Evolutionary conservation across 2,329 filamentous ascomycete species (phyloP).

Genomic region (Arthroderma uncinatum): DNA sequence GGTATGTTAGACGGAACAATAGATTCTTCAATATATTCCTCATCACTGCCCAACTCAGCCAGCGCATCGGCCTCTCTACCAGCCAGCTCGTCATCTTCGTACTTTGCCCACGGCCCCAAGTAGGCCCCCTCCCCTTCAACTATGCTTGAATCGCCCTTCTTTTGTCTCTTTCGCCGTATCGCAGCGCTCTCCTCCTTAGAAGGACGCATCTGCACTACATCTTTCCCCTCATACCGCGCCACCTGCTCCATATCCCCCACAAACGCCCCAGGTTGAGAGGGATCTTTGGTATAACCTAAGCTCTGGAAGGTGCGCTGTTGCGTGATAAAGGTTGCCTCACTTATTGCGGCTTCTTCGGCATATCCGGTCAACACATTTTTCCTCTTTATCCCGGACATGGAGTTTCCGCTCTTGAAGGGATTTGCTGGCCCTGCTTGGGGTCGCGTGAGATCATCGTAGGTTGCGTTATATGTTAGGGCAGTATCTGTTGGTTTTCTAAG

Average conservation of each 20-base stretch:
- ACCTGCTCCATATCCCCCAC: constrained; percentile 40
- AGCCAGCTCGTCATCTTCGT: constrained; percentile 59
- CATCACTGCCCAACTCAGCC: constrained; percentile 62
- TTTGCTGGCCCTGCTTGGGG: constrained; percentile 59
- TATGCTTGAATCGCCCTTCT: constrained; percentile 70
- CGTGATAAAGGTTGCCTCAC: constrained; percentile 77
- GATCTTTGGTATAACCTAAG: constrained; percentile 43
- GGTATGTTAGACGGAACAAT: constrained; percentile 43
- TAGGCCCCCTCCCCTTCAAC: constrained; percentile 83
- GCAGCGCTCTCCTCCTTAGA: constrained; percentile 61
- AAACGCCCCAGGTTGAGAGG: constrained; percentile 32
- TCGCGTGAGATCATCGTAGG: constrained; percentile 60
- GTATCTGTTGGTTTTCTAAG: constrained; percentile 42
- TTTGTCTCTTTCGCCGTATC: constrained; percentile 64
- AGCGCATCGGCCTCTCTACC: constrained; percentile 58
- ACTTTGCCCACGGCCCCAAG: constrained; percentile 88
- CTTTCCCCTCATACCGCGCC: constrained; percentile 37
- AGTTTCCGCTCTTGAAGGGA: constrained; percentile 56
- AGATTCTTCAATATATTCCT: constrained; percentile 69
- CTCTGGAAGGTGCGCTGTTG: constrained; percentile 77
- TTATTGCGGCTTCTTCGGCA: constrained; percentile 79
- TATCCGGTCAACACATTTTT: constrained; percentile 77
- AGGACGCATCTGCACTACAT: constrained; percentile 45
- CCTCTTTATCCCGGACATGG: constrained; percentile 47
- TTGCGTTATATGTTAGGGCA: constrained; percentile 44